Evolutionary conservation across 768 basidiomycete species (phyloP).

Genomic region (Sutorius australiensis): DNA sequence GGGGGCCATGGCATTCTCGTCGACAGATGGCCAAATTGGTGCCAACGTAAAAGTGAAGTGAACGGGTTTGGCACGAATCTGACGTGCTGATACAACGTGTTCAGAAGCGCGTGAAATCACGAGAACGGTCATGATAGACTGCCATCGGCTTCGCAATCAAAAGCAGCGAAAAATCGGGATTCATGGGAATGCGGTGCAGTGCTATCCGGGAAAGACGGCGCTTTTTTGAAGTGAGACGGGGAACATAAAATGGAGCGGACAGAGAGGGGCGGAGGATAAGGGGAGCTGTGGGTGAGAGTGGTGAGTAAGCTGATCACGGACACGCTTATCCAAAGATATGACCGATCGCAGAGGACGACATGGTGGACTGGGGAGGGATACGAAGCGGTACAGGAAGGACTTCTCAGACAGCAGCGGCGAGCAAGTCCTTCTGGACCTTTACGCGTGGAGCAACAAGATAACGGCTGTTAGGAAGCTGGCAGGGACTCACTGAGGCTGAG

Average conservation of each 20-base stretch:
- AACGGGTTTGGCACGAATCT: constrained; percentile 30
- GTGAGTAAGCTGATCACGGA: constrained; percentile 23
- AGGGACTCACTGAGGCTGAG: constrained; percentile 4
- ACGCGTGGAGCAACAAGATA: constrained; percentile 22
- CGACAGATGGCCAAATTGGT: constrained; percentile 19
- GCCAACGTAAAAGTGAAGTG: constrained; percentile 34
- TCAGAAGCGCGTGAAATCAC: constrained; percentile 35
- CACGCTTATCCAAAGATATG: constrained; percentile 20
- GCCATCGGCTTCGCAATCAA: constrained; percentile 26
- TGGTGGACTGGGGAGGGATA: constrained; percentile 18
- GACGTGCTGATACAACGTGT: constrained; percentile 36
- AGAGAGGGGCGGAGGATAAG: constrained; percentile 12
- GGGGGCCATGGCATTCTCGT: constrained; percentile 28
- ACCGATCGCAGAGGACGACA: constrained; percentile 17
- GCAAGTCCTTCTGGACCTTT: constrained; percentile 22
- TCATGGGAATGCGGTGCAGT: constrained; percentile 15
- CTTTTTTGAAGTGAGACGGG: constrained; percentile 8
- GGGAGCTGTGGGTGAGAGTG: constrained; percentile 9
- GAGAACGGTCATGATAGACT: constrained; percentile 32
- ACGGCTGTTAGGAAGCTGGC: constrained; percentile 14
- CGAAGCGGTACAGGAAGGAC: constrained; percentile 22
- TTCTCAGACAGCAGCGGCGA: constrained; percentile 22
- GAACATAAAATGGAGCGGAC: constrained; percentile 5
- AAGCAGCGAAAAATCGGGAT: constrained; percentile 21
- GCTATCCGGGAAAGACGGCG: constrained; percentile 17